Conservation (phyloP, 2,329 filamentous ascomycete species). For the Pyrenochaeta sp. region DNA sequence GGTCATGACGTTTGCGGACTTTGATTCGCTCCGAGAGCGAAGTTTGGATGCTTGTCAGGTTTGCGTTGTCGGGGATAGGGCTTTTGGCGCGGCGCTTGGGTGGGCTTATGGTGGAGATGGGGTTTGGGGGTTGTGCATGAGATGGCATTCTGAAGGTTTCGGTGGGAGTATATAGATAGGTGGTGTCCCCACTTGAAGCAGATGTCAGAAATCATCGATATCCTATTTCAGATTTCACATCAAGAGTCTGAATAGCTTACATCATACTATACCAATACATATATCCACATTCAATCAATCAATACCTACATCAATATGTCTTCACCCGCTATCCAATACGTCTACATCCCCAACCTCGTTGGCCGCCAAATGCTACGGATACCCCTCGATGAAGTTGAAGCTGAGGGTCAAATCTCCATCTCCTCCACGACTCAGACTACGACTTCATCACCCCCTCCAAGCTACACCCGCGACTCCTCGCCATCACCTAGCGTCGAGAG, state of each 20-base stretch:
- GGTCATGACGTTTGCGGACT: neutral
- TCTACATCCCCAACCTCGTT: conserved; percentile 51
- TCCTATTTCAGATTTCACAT: conserved; percentile 4
- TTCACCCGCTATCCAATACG: conserved; percentile 41
- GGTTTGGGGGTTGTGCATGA: conserved; percentile 19
- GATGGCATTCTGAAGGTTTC: neutral
- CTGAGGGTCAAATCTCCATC: conserved; percentile 26
- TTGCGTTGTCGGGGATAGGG: conserved; percentile 30
- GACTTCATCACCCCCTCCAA: conserved; percentile 19
- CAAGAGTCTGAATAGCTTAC: conserved; percentile 1
- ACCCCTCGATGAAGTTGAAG: conserved; percentile 35
- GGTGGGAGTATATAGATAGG: conserved; percentile 17
- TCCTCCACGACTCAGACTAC: conserved; percentile 24
- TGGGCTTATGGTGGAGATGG: conserved; percentile 28
- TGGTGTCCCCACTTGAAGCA: conserved; percentile 2
- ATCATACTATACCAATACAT: conserved; percentile 7
- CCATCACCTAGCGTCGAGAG: conserved; percentile 40
- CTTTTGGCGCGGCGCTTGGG: conserved; percentile 24
- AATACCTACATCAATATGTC: conserved; percentile 34
- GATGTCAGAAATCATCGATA: conserved; percentile 3
- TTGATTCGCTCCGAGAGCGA: conserved; percentile 7
- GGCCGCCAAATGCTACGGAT: conserved; percentile 50
- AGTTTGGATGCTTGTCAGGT: conserved; percentile 10
- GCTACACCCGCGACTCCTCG: conserved; percentile 32
- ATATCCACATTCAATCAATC: conserved; percentile 3